These are phyloP conservation scores for Pleurotus citrinopileatus DNA, from an alignment of 768 basidiomycete species.

Conservation along the genomic window DNA sequence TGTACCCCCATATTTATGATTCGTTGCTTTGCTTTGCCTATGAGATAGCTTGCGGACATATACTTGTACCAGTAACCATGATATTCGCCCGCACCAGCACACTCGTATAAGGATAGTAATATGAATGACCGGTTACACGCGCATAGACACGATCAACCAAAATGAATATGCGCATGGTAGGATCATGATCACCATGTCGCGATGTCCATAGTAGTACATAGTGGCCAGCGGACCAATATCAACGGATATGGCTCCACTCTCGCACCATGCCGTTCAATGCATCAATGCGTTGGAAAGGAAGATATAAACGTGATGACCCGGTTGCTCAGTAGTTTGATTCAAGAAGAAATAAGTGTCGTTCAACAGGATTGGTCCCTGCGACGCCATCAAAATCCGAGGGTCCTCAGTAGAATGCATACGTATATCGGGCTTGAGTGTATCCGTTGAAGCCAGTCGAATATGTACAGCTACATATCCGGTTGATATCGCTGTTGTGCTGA, in stretches of 20 bases:
- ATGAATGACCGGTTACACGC: not conserved
- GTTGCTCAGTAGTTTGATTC: constrained; percentile 56
- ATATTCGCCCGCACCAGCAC: no score
- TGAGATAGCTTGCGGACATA: no score
- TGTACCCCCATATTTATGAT: not conserved
- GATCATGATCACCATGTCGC: constrained; percentile 60
- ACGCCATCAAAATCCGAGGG: constrained; percentile 51
- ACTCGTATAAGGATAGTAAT: not conserved
- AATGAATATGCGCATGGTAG: constrained; percentile 48
- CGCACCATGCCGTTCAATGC: constrained; percentile 32
- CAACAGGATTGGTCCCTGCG: constrained; percentile 41
- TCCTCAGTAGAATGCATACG: constrained; percentile 34
- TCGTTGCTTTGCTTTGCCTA: not conserved
- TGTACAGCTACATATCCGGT: no score
- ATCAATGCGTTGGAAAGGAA: constrained; percentile 48
- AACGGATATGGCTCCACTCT: constrained; percentile 55
- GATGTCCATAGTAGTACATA: constrained; percentile 19
- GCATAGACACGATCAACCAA: constrained; percentile 34
- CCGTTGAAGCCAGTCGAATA: constrained; percentile 74
- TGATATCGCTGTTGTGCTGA: no score
- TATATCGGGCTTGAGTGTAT: constrained; percentile 51
- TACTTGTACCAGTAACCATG: no score
- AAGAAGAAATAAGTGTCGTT: constrained; percentile 62
- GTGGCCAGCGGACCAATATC: constrained; percentile 52
- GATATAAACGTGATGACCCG: constrained; percentile 60